These are phyloP conservation scores for Oldenlandia corymbosa DNA, from an alignment of 257 asterid genomes.

Conservation along the genomic window DNA sequence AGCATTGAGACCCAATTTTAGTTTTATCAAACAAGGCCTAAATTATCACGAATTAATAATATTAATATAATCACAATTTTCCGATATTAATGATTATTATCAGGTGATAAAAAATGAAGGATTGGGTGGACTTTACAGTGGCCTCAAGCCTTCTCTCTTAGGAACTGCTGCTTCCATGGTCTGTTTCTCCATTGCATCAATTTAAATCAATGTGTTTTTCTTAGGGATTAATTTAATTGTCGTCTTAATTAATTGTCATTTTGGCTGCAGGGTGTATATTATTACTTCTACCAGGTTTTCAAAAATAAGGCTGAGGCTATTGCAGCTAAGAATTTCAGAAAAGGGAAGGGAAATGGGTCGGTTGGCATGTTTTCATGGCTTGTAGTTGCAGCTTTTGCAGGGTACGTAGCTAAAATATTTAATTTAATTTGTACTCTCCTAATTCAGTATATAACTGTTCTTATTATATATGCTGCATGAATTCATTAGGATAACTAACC, in stretches of 20 bases:
- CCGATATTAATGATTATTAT: too few species aligned
- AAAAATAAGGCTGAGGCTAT: conserved; percentile 82
- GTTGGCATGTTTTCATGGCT: conserved; percentile 94
- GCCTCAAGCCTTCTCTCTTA: conserved; percentile 84
- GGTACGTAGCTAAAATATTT: too few species aligned
- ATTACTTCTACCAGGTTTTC: conserved; percentile 82
- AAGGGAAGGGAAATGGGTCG: conserved; percentile 76
- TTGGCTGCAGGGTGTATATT: conserved; percentile 69
- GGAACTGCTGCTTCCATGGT: conserved; percentile 94
- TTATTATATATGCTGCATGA: too few species aligned
- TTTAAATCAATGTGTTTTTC: too few species aligned
- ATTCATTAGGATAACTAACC: too few species aligned
- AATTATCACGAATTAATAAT: too few species aligned
- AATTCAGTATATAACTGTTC: not conserved
- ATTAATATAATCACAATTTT: too few species aligned
- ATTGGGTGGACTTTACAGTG: conserved; percentile 85
- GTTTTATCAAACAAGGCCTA: too few species aligned
- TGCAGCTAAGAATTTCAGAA: conserved; percentile 48
- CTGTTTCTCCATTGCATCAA: not conserved
- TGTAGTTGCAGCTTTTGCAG: conserved; percentile 89
- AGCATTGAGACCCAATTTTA: too few species aligned
- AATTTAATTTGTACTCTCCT: not conserved
- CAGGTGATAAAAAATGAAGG: conserved; percentile 75
- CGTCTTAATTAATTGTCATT: too few species aligned
- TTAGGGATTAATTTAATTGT: too few species aligned